Evolutionary conservation across 1,139 yeast species (phyloP), one percentile per base, ranked within the genome.

Genomic region (Pichia sp.): DNA sequence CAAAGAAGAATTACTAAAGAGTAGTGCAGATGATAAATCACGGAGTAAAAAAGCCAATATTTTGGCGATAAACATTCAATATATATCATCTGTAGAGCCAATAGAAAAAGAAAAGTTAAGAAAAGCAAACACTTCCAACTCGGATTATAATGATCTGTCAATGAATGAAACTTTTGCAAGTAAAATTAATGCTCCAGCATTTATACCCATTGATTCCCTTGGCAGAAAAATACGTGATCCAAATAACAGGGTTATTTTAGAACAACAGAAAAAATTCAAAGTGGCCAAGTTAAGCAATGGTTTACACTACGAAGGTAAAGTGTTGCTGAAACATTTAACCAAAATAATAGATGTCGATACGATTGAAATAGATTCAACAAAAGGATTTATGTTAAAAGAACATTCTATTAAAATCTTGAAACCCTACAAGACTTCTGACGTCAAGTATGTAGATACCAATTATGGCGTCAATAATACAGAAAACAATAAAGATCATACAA

Each of bases 61-160:
- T 60, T 71, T 75, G 48, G 64, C 82, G 43, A 66, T 83, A 47
- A 80, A 80, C 57, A 69, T 79, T 5, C 63, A 77, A 9, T 81
- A 78, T 57, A 73, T 84, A 52, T 79, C 78, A 57, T 68, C 69
- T 8, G 67, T 81, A 16, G 69, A 69, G 36, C 74, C 78, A 1
- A 50, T 72, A 11, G 69, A 68, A 10, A 71, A 67, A 40, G 55
- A 34, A 7, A n/a, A 11, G 36, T 23, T 34, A 2, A 34, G 26
- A 7, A 34, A 23, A 11, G 16, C 36, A 6, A 11, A 11, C 8
- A 23, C 1, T 11, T 34, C 36, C 1, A 34, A 11, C 8, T 23
- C 11, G 11, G 36, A 34, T 16, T 38, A 46, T n/a, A 37, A 43
- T 7, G 52, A 52, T 37, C 33, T 41, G 27, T 39, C 41, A 10